Percentiles rank a stretch among this genome's conserved stretches.
Evolutionary conservation across 73 alveolate species (phyloP).

Genomic region (Symbiodinium pilosum): DNA sequence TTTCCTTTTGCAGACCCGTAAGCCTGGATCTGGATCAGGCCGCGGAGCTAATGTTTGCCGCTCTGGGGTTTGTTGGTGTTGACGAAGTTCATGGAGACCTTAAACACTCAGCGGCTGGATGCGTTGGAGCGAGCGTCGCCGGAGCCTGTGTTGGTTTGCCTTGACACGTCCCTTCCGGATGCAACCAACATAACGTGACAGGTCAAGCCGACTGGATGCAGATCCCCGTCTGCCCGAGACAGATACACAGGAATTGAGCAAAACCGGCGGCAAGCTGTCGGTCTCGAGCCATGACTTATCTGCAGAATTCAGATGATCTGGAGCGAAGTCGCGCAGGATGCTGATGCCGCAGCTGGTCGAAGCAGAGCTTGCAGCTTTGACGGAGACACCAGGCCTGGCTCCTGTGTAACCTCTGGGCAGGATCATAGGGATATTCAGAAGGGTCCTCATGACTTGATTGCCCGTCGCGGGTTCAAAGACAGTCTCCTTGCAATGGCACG

Average conservation of each 20-base stretch:
- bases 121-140: slow-evolving; percentile 76
- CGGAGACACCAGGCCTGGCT: slow-evolving; percentile 55
- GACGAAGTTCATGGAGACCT: slow-evolving; percentile 37
- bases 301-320: neutral
- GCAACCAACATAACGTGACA: neutral
- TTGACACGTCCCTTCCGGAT: neutral
- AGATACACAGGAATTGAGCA: neutral
- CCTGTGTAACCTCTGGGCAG: too few relatives aligned
- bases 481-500: too few relatives aligned
- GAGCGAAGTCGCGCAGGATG: slow-evolving; percentile 17
- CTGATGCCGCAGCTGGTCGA: slow-evolving; percentile 74
- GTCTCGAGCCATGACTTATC: neutral
- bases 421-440: too few relatives aligned
- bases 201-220: neutral
- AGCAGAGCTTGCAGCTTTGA: slow-evolving; percentile 31
- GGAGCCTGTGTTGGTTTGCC: neutral
- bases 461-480: too few relatives aligned
- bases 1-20: too few relatives aligned
- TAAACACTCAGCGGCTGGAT: slow-evolving; percentile 60
- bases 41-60: too few relatives aligned
- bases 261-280: neutral
- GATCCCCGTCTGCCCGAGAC: neutral
- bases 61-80: too few relatives aligned
- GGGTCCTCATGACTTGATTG: too few relatives aligned
- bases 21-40: too few relatives aligned